These are phyloP conservation scores for Solanum tarapatanum DNA, from an alignment of 257 asterid species.

Conservation along the genomic window DNA sequence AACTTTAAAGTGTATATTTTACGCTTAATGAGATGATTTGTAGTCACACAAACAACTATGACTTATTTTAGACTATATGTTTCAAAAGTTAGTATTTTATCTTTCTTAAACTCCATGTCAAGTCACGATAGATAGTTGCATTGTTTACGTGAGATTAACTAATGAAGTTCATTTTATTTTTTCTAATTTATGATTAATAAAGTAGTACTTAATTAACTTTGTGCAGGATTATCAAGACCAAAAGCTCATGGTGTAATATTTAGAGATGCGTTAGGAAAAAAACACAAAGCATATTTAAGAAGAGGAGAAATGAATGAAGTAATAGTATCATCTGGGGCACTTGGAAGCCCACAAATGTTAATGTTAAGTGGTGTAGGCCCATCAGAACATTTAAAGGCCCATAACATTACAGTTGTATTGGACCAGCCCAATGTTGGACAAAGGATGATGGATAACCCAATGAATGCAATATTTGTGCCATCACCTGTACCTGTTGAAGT, in stretches of 20 bases:
- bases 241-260: slow-evolving; percentile 59
- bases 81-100: too few species aligned
- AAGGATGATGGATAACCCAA: slow-evolving; percentile 90
- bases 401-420: slow-evolving; percentile 36
- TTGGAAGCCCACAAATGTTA: slow-evolving; percentile 87
- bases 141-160: not conserved
- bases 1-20: too few species aligned
- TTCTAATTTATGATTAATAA: not conserved
- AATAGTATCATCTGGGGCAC: slow-evolving; percentile 68
- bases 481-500: slow-evolving; percentile 80
- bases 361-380: slow-evolving; percentile 90
- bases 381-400: slow-evolving; percentile 38
- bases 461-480: slow-evolving; percentile 77
- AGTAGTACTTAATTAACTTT: not conserved
- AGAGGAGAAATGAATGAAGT: slow-evolving; percentile 49
- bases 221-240: slow-evolving; percentile 31
- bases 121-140: not conserved
- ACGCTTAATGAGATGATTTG: too few species aligned
- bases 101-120: too few species aligned
- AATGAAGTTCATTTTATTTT: not conserved
- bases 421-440: slow-evolving; percentile 75
- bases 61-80: too few species aligned
- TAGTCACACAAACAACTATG: too few species aligned
- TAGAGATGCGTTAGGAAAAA: slow-evolving; percentile 45
- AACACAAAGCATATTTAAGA: slow-evolving; percentile 54